phyloP scores from a whole-genome alignment of 306 rosid species.

The Chamaecrista fasciculata region DNA sequence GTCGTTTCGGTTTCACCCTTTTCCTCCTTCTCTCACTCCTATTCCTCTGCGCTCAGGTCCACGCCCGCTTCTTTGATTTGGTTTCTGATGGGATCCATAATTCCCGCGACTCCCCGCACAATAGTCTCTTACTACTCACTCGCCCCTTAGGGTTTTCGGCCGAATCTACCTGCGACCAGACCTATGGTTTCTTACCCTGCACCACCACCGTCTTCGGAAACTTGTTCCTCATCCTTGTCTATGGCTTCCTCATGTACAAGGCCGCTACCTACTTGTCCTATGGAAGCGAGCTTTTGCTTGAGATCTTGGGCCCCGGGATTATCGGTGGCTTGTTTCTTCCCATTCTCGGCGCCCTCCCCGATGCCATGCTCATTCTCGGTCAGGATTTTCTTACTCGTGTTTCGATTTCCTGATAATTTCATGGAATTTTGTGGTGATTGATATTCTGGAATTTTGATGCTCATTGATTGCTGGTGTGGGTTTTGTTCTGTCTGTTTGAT shows the following conservation, averaged over 20 bases:
- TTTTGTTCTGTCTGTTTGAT: neutral
- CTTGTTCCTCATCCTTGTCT: slow-evolving; percentile 59
- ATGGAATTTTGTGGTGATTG: too few species aligned
- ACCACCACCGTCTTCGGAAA: slow-evolving; percentile 46
- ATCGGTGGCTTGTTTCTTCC: slow-evolving; percentile 92
- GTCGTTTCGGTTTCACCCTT: neutral
- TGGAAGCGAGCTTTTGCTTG: slow-evolving; percentile 83
- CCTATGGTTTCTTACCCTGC: slow-evolving; percentile 87
- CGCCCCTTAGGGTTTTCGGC: neutral
- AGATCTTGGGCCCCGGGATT: slow-evolving; percentile 90
- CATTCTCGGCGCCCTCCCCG: slow-evolving; percentile 54
- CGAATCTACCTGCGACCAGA: slow-evolving; percentile 65
- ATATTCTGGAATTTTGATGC: too few species aligned
- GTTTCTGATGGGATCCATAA: slow-evolving; percentile 51
- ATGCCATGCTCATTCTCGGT: slow-evolving; percentile 58
- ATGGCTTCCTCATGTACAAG: slow-evolving; percentile 69
- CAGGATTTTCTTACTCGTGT: too few species aligned
- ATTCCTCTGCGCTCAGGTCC: slow-evolving; percentile 41
- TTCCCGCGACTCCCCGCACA: neutral
- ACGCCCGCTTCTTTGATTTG: slow-evolving; percentile 41
- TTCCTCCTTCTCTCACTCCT: slow-evolving; percentile 34
- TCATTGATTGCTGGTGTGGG: too few species aligned
- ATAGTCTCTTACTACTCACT: slow-evolving; percentile 1
- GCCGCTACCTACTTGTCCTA: slow-evolving; percentile 69
- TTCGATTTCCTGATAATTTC: too few species aligned